Base-by-base conservation (phyloP, 768 basidiomycete genomes). In the Rhodosporidiobolus sp. region DNA sequence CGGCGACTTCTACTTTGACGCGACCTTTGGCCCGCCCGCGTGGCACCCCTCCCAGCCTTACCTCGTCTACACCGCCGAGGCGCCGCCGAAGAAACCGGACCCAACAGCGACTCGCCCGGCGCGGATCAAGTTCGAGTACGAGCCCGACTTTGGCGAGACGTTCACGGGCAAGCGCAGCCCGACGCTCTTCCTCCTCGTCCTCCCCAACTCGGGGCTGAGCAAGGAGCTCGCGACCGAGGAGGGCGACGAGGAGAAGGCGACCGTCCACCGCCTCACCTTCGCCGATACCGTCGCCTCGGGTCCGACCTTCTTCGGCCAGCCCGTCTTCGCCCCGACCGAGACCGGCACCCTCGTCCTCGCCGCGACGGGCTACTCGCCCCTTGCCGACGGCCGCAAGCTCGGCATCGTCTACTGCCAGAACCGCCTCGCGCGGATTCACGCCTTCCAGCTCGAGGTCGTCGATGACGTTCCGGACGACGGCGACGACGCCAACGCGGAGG, bases 71-170 rank as follows among this genome's bases (percentile, higher is more conserved):
- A 83, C 84, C 7, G 89, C 88, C 5, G 89, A 90, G 76, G 83
- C 80, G 0, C 87, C 85, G 24, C 72, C 66, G 17, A 80, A 81
- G 8, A 74, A 76, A n/a, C 62, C 67, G 22, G 62, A 67, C 9
- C 50, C 54, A 65, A 77, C n/a, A 74, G 78, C 35, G 12, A 57
- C 53, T 78, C 79, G 28, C 69, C 76, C 9, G 77, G 77, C 56
- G 74, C 77, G 38, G 14, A 30, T 20, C 32, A 67, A 85, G 65
- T 89, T 87, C 72, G 80, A 83, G 34, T 90, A 85, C 78, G 81
- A 77, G 1, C 88, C 89, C 9, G 83, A 85, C 56, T 86, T 89
- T 69, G 90, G 89, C 0, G 89, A 91, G 79, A 84, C 84, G 10
- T 78, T 88, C n/a, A 78, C 79, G 8, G 85, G 84, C 8, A 87